Evolutionary conservation across 306 rosid genomes (phyloP).

Genomic region (Glycyrrhiza uralensis): DNA sequence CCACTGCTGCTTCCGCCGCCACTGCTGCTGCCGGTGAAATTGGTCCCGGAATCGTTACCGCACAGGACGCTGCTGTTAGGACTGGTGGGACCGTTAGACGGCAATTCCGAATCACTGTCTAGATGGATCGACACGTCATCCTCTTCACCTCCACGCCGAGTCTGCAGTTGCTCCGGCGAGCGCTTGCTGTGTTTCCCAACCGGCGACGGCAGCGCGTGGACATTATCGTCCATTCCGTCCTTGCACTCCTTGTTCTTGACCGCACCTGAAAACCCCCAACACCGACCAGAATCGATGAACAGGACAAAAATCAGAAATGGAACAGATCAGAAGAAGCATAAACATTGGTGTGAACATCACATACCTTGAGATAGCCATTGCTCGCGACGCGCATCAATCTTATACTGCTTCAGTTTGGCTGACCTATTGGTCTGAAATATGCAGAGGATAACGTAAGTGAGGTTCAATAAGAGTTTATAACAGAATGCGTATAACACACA

Average conservation of each 20-base stretch:
- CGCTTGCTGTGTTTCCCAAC: constrained; percentile 30
- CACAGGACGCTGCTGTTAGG: constrained; percentile 35
- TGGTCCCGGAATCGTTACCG: constrained; percentile 69
- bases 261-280: constrained; percentile 49
- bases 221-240: constrained; percentile 42
- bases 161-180: constrained; percentile 51
- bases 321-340: background rate
- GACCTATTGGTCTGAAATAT: constrained; percentile 73
- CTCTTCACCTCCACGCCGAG: constrained; percentile 44
- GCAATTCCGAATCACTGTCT: constrained; percentile 63
- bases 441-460: background rate
- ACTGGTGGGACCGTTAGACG: constrained; percentile 61
- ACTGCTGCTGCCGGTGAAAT: constrained; percentile 65
- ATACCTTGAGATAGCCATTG: constrained; percentile 95
- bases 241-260: constrained; percentile 61
- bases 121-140: constrained; percentile 48
- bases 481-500: background rate
- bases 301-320: background rate
- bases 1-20: constrained; percentile 51
- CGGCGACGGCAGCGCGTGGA: constrained; percentile 20
- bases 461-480: background rate
- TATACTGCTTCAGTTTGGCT: constrained; percentile 95
- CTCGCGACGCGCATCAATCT: constrained; percentile 96
- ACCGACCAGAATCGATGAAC: constrained; percentile 12
- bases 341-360: background rate